Conservation (phyloP, 352 stramenopile species). For the Globisporangium middletonii region DNA sequence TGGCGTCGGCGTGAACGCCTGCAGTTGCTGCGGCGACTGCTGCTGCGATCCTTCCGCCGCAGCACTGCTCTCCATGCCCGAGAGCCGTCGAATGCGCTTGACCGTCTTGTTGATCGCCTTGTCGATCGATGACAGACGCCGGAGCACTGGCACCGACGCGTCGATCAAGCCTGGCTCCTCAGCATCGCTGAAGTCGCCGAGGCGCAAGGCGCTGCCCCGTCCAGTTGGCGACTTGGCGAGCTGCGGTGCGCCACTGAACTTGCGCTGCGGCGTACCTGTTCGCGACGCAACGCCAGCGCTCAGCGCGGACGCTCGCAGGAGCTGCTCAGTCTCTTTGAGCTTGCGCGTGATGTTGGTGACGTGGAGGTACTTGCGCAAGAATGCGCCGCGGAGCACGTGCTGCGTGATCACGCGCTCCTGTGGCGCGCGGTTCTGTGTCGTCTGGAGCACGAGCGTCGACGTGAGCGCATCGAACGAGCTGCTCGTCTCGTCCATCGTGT, state of each 20-base stretch:
- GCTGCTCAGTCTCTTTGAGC: slow-evolving; percentile 56
- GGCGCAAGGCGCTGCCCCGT: not conserved
- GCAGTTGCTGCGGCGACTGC: not conserved
- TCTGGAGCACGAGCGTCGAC: slow-evolving; percentile 34
- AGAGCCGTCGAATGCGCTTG: slow-evolving; percentile 47
- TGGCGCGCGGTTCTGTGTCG: slow-evolving; percentile 15
- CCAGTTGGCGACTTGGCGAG: not conserved
- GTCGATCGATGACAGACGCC: slow-evolving; percentile 49
- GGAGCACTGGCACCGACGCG: slow-evolving; percentile 23
- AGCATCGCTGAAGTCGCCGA: slow-evolving; percentile 3
- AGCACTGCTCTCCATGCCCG: slow-evolving; percentile 16
- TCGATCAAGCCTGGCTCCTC: slow-evolving; percentile 6
- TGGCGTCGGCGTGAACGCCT: not conserved
- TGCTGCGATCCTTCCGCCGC: not conserved
- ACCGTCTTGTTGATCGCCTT: slow-evolving; percentile 59
- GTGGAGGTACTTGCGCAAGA: slow-evolving; percentile 65
- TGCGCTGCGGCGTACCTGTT: not conserved
- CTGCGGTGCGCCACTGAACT: not conserved
- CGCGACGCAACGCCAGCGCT: slow-evolving; percentile 13
- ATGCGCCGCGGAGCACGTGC: slow-evolving; percentile 49
- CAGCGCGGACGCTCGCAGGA: slow-evolving; percentile 27
- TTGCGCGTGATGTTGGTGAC: slow-evolving; percentile 54
- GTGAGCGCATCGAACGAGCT: slow-evolving; percentile 11
- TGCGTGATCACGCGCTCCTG: slow-evolving; percentile 47
- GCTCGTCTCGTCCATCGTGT: not conserved